These are phyloP conservation scores for Capsella bursapastoris DNA, from an alignment of 345 rosid species.

Conservation along the genomic window DNA sequence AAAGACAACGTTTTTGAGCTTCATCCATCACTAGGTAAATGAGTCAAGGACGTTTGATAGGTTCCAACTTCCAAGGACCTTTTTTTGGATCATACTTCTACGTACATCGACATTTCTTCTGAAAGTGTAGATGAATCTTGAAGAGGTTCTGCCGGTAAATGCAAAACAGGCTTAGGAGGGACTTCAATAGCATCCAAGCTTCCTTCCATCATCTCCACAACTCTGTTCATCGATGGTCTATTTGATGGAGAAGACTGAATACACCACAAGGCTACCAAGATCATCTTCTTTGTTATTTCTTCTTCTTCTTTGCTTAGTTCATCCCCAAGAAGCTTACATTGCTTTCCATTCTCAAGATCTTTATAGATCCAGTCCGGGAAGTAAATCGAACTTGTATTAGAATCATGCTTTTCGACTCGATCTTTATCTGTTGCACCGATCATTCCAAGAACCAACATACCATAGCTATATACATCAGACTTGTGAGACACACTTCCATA, in stretches of 20 bases:
- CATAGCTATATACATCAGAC: neutral
- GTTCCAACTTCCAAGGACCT: neutral
- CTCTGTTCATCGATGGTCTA: slow-evolving; percentile 18
- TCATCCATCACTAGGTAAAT: too few species aligned
- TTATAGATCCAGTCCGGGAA: neutral
- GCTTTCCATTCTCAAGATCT: neutral
- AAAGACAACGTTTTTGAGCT: too few species aligned
- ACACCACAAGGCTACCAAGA: neutral
- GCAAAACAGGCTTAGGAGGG: slow-evolving; percentile 7
- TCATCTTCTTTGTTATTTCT: slow-evolving; percentile 6
- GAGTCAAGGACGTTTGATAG: too few species aligned
- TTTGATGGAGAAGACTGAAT: neutral
- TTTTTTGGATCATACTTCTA: neutral
- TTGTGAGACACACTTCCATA: neutral
- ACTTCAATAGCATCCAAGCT: neutral
- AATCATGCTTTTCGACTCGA: neutral
- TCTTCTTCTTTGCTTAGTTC: neutral
- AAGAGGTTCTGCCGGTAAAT: neutral
- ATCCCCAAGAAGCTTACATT: neutral
- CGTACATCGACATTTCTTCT: neutral
- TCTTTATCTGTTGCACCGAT: neutral
- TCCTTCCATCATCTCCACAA: slow-evolving; percentile 14
- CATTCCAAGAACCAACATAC: slow-evolving; percentile 11
- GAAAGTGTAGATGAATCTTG: neutral
- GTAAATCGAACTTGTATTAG: neutral